phyloP scores from a whole-genome alignment of 495 filamentous ascomycete species.

The Penicillium cosmopolitanum region DNA sequence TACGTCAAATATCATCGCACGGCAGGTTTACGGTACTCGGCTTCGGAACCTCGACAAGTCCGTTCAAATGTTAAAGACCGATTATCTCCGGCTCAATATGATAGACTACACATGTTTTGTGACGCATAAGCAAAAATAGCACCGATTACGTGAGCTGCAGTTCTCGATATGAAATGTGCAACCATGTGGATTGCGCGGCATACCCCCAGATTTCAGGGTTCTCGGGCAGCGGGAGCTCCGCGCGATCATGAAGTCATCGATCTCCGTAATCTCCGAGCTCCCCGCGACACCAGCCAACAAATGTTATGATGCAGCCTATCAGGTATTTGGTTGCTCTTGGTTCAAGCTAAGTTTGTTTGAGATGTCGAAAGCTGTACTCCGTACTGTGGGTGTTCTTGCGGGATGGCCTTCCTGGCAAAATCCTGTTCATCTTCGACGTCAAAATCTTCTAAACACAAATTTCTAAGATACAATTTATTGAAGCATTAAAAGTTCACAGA shows the following conservation, averaged over 20 bases:
- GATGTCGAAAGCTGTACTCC: too few species aligned
- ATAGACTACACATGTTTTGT: not conserved
- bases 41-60: slow-evolving; percentile 12
- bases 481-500: too few species aligned
- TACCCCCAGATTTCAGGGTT: slow-evolving; percentile 6
- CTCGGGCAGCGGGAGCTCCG: slow-evolving; percentile 6
- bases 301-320: not conserved
- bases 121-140: not conserved
- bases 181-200: slow-evolving; percentile 1
- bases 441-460: too few species aligned
- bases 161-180: slow-evolving; percentile 11
- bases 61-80: slow-evolving; percentile 6
- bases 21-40: slow-evolving; percentile 8
- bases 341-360: not conserved
- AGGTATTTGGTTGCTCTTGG: not conserved
- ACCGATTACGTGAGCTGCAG: slow-evolving; percentile 23
- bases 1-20: slow-evolving; percentile 26
- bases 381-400: too few species aligned
- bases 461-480: too few species aligned
- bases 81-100: slow-evolving; percentile 1
- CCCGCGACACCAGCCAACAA: not conserved
- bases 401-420: too few species aligned
- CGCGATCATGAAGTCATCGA: slow-evolving; percentile 32
- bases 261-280: slow-evolving; percentile 9
- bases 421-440: too few species aligned